A percentile compares a stretch with the other conserved stretches of the same genome.
Evolutionary conservation across 441 rosid species (phyloP).

Genomic region (Adansonia gregorii): DNA sequence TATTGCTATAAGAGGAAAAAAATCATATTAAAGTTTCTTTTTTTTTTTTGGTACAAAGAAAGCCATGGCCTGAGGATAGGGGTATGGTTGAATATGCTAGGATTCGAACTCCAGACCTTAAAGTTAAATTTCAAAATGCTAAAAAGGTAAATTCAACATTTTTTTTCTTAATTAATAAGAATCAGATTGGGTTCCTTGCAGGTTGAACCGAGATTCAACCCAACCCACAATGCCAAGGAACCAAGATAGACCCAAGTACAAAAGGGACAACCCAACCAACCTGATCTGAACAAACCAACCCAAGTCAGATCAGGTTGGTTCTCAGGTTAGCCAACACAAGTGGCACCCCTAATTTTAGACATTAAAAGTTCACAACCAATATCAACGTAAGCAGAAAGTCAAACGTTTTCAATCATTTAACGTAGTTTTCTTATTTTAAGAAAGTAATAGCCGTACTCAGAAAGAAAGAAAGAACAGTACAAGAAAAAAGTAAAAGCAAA

Average conservation of each 20-base stretch:
- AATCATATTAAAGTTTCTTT: background rate
- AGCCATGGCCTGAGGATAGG: too few species aligned
- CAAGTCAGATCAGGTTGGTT: background rate
- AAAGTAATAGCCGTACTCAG: slow-evolving; percentile 3
- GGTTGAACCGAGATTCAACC: slow-evolving; percentile 10
- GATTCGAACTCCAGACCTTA: too few species aligned
- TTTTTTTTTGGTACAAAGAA: too few species aligned
- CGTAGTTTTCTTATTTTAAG: background rate
- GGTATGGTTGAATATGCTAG: too few species aligned
- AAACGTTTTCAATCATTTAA: background rate
- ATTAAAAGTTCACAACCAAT: slow-evolving; percentile 4
- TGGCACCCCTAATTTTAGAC: background rate
- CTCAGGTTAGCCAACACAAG: background rate
- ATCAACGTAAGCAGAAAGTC: background rate
- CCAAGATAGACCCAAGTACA: background rate
- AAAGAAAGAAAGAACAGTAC: background rate
- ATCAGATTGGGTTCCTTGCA: background rate
- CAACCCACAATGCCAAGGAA: background rate
- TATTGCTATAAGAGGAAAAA: background rate
- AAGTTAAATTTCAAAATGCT: background rate
- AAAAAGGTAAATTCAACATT: slow-evolving; percentile 6
- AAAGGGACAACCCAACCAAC: background rate
- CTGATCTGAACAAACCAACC: background rate
- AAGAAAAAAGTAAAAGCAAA: background rate
- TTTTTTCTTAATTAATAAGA: background rate